Conservation (phyloP, 2,329 filamentous ascomycete species). For the Rhexocercosporidium sp. region DNA sequence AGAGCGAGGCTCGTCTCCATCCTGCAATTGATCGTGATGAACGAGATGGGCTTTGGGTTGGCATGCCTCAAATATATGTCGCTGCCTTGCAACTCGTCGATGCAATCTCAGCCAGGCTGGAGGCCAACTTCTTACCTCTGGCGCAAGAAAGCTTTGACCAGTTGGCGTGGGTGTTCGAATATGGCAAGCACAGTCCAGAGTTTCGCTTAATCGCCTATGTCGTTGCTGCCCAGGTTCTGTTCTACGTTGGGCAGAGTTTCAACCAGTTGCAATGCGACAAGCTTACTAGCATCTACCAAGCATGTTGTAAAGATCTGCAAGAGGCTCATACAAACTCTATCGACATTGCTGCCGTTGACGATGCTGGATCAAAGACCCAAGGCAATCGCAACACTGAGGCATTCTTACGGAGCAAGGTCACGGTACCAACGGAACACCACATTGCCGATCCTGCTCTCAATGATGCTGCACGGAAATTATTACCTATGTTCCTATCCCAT, state of each 20-base stretch:
- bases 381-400: conserved; percentile 68
- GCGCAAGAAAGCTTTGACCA: conserved; percentile 73
- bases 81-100: conserved; percentile 69
- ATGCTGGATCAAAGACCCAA: conserved; percentile 40
- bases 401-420: conserved; percentile 55
- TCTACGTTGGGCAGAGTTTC: conserved; percentile 67
- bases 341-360: conserved; percentile 13
- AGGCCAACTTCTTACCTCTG: conserved; percentile 61
- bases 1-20: conserved; percentile 61
- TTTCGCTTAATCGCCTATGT: conserved; percentile 67
- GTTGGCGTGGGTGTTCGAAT: conserved; percentile 71
- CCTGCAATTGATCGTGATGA: conserved; percentile 79
- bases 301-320: conserved; percentile 78
- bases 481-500: conserved; percentile 65
- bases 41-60: conserved; percentile 76
- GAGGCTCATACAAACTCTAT: conserved; percentile 46
- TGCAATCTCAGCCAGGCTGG: conserved; percentile 62
- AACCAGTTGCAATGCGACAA: conserved; percentile 68
- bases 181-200: conserved; percentile 54
- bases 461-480: conserved; percentile 62
- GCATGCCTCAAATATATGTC: conserved; percentile 76
- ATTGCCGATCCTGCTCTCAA: conserved; percentile 50
- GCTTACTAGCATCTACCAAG: conserved; percentile 64
- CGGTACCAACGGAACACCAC: conserved; percentile 44
- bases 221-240: conserved; percentile 62